Evolutionary conservation across 2,329 filamentous ascomycete species (phyloP).

Genomic region (Lasiodiplodia sp.): DNA sequence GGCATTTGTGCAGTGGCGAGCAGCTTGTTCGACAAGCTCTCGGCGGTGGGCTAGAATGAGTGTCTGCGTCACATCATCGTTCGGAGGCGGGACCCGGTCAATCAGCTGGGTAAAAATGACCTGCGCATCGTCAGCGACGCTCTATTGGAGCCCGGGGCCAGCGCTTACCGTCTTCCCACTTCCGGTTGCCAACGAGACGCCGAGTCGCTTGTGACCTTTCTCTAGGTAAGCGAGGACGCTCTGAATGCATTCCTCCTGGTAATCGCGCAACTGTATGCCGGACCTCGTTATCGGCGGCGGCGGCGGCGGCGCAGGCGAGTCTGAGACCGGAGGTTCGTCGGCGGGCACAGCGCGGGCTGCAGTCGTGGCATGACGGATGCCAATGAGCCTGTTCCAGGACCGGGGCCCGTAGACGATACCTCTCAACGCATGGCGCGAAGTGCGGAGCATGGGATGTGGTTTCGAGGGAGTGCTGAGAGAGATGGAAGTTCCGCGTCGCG

Average conservation of each 20-base stretch:
- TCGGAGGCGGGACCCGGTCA: conserved; percentile 69
- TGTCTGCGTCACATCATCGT: conserved; percentile 71
- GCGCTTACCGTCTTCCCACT: conserved; percentile 80
- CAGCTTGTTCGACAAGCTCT: conserved; percentile 94
- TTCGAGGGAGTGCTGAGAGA: neutral
- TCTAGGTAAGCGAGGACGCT: conserved; percentile 75
- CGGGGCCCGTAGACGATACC: conserved; percentile 28
- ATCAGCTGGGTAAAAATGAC: conserved; percentile 98
- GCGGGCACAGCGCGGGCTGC: neutral
- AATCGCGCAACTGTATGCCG: conserved; percentile 72
- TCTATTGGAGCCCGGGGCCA: neutral
- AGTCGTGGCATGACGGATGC: conserved; percentile 34
- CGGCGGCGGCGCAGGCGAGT: conserved; percentile 29
- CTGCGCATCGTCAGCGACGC: conserved; percentile 50
- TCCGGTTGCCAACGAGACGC: conserved; percentile 86
- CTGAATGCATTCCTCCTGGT: conserved; percentile 91
- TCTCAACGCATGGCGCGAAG: conserved; percentile 42
- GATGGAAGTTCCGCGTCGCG: conserved; percentile 1
- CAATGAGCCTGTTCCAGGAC: neutral
- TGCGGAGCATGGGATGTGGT: conserved; percentile 40
- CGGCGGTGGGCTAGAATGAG: conserved; percentile 91
- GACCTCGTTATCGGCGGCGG: conserved; percentile 29
- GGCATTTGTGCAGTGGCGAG: conserved; percentile 77
- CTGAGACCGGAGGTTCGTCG: conserved; percentile 17
- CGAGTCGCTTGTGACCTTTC: conserved; percentile 78